Percentiles rank a stretch among this genome's conserved stretches.
phyloP scores from a whole-genome alignment of 177 flowering plant species.

The Vitis hybrid region DNA sequence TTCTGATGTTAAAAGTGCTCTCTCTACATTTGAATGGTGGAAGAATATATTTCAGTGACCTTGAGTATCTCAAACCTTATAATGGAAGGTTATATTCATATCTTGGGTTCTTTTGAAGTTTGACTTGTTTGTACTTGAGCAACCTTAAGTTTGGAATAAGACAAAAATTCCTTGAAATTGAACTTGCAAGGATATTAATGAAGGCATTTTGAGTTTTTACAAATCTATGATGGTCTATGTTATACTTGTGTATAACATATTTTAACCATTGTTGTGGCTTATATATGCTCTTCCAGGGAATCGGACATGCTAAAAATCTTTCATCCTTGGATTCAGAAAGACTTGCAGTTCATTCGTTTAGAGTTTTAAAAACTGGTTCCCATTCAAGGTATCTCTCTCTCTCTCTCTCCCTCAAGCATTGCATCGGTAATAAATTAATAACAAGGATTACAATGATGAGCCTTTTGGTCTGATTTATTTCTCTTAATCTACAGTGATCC shows the following conservation, averaged over 20 bases:
- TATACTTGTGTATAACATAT: neutral
- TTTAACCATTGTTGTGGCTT: neutral
- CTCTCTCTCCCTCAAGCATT: constrained; percentile 1
- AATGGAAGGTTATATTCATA: no score
- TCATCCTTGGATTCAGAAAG: constrained; percentile 40
- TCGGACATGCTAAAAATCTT: constrained; percentile 34
- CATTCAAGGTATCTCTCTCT: constrained; percentile 35
- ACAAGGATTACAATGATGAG: neutral
- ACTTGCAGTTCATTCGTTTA: constrained; percentile 47
- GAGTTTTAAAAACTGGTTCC: constrained; percentile 33
- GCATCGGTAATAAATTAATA: neutral
- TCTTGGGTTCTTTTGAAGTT: no score
- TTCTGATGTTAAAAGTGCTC: no score
- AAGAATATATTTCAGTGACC: no score
- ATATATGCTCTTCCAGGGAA: constrained; percentile 34
- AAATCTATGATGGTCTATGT: no score
- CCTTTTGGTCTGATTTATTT: constrained; percentile 9
- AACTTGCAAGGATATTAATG: no score
- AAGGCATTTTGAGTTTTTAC: no score
- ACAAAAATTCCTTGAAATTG: no score
- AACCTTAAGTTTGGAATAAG: no score
- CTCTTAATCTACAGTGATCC: constrained; percentile 42
- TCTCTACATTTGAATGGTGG: no score
- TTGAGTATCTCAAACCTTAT: no score
- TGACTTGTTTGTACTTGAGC: no score